Percentiles rank a stretch among this genome's conserved stretches.
Evolutionary conservation across 257 asterid genomes (phyloP).

Genomic region (Capsicum rhomboideum): DNA sequence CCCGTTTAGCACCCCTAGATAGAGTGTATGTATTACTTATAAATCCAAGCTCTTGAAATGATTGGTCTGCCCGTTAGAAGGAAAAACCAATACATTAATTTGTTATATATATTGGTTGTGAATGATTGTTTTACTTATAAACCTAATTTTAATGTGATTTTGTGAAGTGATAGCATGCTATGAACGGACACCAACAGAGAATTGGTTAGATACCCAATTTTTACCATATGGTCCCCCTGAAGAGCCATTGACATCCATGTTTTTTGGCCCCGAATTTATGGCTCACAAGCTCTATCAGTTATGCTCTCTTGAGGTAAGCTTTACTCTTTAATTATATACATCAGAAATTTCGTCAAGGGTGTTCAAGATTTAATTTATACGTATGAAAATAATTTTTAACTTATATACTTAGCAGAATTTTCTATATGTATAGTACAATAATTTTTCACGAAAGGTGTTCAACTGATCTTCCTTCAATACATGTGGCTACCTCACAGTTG

Average conservation of each 20-base stretch:
- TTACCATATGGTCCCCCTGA: constrained; percentile 28
- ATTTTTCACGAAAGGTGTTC: too few relatives aligned
- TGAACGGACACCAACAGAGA: constrained; percentile 26
- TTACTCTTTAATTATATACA: neutral
- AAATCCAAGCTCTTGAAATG: neutral
- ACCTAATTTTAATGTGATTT: neutral
- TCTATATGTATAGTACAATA: too few relatives aligned
- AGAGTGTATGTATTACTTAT: too few relatives aligned
- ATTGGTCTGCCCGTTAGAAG: neutral
- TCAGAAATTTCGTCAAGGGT: too few relatives aligned
- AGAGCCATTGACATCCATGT: constrained; percentile 21
- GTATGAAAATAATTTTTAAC: too few relatives aligned
- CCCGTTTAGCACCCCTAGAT: too few relatives aligned
- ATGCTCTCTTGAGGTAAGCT: constrained; percentile 30
- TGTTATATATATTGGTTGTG: neutral
- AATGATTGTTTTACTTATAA: neutral
- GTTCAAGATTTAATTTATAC: too few relatives aligned
- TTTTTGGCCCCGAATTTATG: constrained; percentile 31
- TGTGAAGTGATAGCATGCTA: constrained; percentile 14
- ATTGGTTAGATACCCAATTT: constrained; percentile 35
- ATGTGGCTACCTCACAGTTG: neutral
- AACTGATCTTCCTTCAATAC: too few relatives aligned
- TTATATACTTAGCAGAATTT: too few relatives aligned
- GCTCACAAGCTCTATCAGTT: constrained; percentile 25
- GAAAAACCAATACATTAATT: neutral